Percentiles rank a stretch among this genome's conserved stretches.
phyloP scores from a whole-genome alignment of 2,329 filamentous ascomycete species.

The Rhexocercosporidium sp. region DNA sequence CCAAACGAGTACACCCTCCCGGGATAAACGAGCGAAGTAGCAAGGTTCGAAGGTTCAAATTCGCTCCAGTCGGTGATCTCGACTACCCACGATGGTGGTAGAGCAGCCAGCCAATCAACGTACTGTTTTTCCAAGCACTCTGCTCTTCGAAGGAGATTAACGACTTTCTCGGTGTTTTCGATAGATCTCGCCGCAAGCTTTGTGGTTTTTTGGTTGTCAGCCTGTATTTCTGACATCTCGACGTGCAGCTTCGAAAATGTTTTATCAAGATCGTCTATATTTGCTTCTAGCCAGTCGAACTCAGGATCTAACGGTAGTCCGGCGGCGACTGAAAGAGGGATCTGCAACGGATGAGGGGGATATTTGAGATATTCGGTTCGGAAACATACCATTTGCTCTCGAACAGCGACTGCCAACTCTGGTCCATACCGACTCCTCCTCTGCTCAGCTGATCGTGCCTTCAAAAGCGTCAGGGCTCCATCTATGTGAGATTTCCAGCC shows the following conservation, averaged over 20 bases:
- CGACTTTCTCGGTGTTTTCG: conserved; percentile 55
- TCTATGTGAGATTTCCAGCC: conserved; percentile 66
- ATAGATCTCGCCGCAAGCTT: conserved; percentile 50
- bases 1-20: conserved; percentile 62
- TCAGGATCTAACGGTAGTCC: background rate
- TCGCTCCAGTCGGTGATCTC: conserved; percentile 60
- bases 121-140: conserved; percentile 57
- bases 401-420: background rate
- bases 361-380: background rate
- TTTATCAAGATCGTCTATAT: background rate
- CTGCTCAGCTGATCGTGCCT: conserved; percentile 46
- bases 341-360: background rate
- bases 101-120: conserved; percentile 53
- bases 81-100: conserved; percentile 55
- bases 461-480: conserved; percentile 63
- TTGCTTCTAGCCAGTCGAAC: background rate
- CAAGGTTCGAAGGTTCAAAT: background rate
- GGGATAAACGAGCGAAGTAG: conserved; percentile 54
- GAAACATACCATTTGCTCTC: background rate
- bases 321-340: background rate
- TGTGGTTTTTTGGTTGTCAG: conserved; percentile 57
- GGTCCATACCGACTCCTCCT: background rate
- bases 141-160: conserved; percentile 55
- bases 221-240: conserved; percentile 56
- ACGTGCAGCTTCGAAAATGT: conserved; percentile 36